Evolutionary conservation across 1,284 basidiomycete species (phyloP), one percentile per base, ranked within the genome.

Genomic region (Sporisorium sorghi): DNA sequence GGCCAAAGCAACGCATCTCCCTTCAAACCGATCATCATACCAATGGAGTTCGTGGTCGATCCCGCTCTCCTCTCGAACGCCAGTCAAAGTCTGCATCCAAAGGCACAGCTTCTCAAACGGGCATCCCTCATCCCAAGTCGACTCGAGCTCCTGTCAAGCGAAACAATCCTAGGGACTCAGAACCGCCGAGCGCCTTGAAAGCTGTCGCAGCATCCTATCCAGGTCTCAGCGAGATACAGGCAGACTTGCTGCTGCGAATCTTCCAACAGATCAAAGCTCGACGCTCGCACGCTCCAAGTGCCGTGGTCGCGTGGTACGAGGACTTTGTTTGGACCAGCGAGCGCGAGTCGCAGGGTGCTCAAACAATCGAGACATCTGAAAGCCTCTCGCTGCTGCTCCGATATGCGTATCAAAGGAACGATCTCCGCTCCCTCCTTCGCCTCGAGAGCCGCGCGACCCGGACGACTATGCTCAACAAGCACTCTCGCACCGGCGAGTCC

Each of bases 221-320:
- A 2, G 11, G 3, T 15, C 44, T 70, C 8, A 60, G 24, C 47
- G 15, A 59, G 15, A 6, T 47, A 7, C 60, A 70, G 26, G 65
- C 61, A 3, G 19, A 9, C 3, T 48, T 73, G 6, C 30, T 73
- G 1, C 21, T 56, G n/a, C 48, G 40, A 8, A 49, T 28, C 17
- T 65, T 51, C 17, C 26, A n/a, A 2, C 71, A 48, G n/a, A 44
- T 58, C 32, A 33, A 37, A 5, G 7, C 21, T 1, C 33, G 46
- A 8, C 57, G 58, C 5, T 54, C 71, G 6, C 37, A 50, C 5
- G 28, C 58, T 43, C 54, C 71, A 3, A 47, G n/a, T 11, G 55
- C 61, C 2, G 24, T 65, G 7, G 17, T 68, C 2, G 24, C 57
- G 5, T 73, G 71, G 71, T 73, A 73, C 43, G 60, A 73, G n/a